phyloP scores from a whole-genome alignment of 768 basidiomycete species.

The Hygrocybe punicea region DNA sequence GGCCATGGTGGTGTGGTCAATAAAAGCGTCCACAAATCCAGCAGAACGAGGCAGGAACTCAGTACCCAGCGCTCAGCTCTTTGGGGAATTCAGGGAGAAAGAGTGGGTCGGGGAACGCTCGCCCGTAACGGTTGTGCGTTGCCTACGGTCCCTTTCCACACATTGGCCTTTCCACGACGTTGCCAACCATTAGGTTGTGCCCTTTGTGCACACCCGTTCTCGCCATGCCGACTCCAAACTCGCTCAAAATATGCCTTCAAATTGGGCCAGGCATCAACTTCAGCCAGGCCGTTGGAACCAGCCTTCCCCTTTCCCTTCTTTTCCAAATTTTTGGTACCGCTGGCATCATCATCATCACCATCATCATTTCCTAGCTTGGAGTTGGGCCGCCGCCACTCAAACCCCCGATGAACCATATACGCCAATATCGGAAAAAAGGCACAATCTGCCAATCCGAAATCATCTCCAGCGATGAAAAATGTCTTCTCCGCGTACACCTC shows the following conservation, averaged over 20 bases:
- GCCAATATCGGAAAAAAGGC: constrained; percentile 29
- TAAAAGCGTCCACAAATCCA: too few species aligned
- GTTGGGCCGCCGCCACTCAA: constrained; percentile 17
- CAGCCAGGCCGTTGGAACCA: not conserved
- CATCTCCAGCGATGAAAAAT: constrained; percentile 22
- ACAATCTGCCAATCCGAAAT: constrained; percentile 26
- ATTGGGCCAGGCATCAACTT: constrained; percentile 19
- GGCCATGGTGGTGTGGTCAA: too few species aligned
- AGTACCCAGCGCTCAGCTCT: too few species aligned
- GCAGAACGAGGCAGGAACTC: too few species aligned
- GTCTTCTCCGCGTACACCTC: constrained; percentile 21
- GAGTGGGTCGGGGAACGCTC: not conserved
- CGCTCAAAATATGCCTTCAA: constrained; percentile 22
- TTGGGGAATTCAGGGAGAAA: not conserved
- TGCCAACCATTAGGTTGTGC: constrained; percentile 26
- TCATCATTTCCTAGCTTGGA: not conserved
- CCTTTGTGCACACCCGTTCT: constrained; percentile 22
- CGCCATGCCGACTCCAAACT: constrained; percentile 20
- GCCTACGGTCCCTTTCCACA: constrained; percentile 18
- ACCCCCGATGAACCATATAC: constrained; percentile 29
- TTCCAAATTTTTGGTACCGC: not conserved
- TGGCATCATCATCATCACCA: too few species aligned
- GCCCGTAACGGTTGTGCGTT: constrained; percentile 3
- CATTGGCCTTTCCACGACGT: constrained; percentile 18
- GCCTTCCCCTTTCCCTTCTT: not conserved